These are phyloP conservation scores for Pseudocercospora macadamiae DNA, from an alignment of 2,329 filamentous ascomycete genomes.

Conservation along the genomic window DNA sequence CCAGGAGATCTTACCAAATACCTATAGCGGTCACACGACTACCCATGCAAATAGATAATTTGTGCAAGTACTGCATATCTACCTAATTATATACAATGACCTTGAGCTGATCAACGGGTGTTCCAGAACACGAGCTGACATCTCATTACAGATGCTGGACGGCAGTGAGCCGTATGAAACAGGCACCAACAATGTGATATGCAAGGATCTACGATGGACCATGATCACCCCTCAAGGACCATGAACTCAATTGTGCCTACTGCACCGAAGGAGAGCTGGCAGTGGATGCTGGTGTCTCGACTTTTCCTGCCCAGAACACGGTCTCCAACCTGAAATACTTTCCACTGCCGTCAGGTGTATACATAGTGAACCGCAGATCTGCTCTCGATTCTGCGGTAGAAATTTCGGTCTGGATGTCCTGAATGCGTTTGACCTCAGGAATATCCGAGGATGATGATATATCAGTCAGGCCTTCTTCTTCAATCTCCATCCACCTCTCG, in stretches of 20 bases:
- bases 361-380: neutral
- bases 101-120: neutral
- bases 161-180: neutral
- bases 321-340: neutral
- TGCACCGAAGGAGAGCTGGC: neutral
- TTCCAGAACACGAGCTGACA: slow-evolving; percentile 1
- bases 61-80: too few relatives aligned
- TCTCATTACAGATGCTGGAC: too few relatives aligned
- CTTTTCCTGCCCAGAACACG: neutral
- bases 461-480: slow-evolving; percentile 20
- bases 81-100: too few relatives aligned
- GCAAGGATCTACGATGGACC: neutral
- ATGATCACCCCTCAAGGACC: too few relatives aligned
- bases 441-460: neutral
- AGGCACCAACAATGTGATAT: neutral
- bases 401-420: neutral
- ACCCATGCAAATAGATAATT: too few relatives aligned
- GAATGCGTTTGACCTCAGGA: neutral
- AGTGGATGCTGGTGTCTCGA: neutral
- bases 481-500: slow-evolving; percentile 24
- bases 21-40: neutral
- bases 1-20: neutral
- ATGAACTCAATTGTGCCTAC: neutral
- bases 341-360: too few relatives aligned
- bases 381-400: neutral